Percentiles rank a stretch among this genome's conserved stretches.
These are phyloP conservation scores for Schizothecium vesticola DNA, from an alignment of 495 filamentous ascomycete species.

Conservation along the genomic window DNA sequence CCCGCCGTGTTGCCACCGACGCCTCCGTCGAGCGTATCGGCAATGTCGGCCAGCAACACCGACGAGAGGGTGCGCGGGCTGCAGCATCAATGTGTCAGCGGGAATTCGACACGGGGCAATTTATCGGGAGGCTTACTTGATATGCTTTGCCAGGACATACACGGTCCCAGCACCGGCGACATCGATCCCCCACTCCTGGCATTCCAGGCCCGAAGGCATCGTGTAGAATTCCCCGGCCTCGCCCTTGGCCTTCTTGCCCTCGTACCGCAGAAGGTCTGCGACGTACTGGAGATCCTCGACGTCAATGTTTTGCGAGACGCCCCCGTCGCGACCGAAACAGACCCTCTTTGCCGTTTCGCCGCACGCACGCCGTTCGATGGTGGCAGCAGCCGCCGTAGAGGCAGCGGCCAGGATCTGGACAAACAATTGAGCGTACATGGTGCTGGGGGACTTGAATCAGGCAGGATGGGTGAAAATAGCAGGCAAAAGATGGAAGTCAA, in stretches of 20 bases:
- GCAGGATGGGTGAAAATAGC: too few relatives aligned
- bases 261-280: neutral
- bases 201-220: neutral
- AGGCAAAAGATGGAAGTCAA: too few relatives aligned
- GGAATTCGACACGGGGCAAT: too few relatives aligned
- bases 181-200: neutral
- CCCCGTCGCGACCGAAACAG: neutral
- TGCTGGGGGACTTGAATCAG: too few relatives aligned
- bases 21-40: conserved; percentile 11
- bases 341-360: neutral
- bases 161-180: neutral
- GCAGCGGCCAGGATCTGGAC: too few relatives aligned
- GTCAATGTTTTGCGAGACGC: neutral
- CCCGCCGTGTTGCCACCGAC: neutral
- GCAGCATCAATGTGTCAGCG: too few relatives aligned
- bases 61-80: neutral
- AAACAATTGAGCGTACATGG: too few relatives aligned
- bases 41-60: conserved; percentile 1
- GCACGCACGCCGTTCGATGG: too few relatives aligned
- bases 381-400: too few relatives aligned
- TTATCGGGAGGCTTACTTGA: too few relatives aligned
- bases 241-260: too few relatives aligned
- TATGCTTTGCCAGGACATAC: neutral
- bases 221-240: too few relatives aligned
- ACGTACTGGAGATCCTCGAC: neutral